Base-by-base conservation (phyloP, 2,329 filamentous ascomycete genomes). In the Fusarium dlaminii region DNA sequence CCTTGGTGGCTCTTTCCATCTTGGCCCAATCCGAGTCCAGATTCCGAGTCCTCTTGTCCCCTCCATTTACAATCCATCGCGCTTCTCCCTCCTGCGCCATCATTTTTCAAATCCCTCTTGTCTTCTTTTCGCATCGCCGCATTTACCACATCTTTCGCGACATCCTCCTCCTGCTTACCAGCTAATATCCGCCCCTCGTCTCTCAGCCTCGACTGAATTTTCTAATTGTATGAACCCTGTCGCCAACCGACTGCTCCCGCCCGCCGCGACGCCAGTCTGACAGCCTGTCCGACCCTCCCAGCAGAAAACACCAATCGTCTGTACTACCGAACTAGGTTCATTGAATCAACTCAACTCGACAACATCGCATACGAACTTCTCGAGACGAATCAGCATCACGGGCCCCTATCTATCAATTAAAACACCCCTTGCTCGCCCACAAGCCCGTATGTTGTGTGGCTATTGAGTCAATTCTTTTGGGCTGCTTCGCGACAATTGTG, bases 241-340 rank as follows among this genome's bases (percentile, higher is more conserved):
- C 63, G 65, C 54, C 65, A 72, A 59, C 73, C 68, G 68, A 72
- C 68, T 62, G 34, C 55, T 72, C 55, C 71, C 58, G 65, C 72
- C 34, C 51, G 62, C 62, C 64, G 63, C 75, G 68, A 75, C 73
- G 66, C 66, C 70, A 66, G 62, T 68, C 51, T 69, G 63, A 57
- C 63, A 73, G 58, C 60, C 57, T 57, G 70, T 78, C 68, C 73
- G 56, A 72, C 76, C 61, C 68, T 75, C 66, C 51, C 48, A 70
- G 36, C 45, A 51, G 75, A 76, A 63, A 59, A 59, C 67, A 68
- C 60, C 46, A 69, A 55, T 63, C 48, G 52, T 37, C 60, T 63
- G 75, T 72, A 64, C 54, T 34, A 72, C 71, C 68, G 43, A 52
- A 66, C 75, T 52, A 36, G 54, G 45, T 59, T 56, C 65, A 69